Evolutionary conservation across 2,329 filamentous ascomycete species (phyloP), one percentile per base, ranked within the genome.

Genomic region (Peltaster fructicola): DNA sequence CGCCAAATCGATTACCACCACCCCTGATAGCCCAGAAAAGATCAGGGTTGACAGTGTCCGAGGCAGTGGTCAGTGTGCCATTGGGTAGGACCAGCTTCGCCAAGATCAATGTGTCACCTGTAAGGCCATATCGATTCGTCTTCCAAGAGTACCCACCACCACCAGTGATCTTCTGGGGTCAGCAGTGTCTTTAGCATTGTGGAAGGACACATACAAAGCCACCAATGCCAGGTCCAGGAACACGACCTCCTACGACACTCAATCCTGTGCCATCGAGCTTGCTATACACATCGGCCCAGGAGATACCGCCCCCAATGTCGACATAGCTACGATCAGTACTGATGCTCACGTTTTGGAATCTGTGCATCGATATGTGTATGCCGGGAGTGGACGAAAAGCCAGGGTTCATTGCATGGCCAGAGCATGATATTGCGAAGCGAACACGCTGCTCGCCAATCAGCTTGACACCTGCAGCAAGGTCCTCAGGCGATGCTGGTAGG

Each of bases 141-240:
- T 26, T 19, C 29, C 29, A 31, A 8, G 25, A 27, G 10, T 27
- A 31, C 7, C 29, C 29, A 13, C 29, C 29, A 6, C 30, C 30
- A 1, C 24, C 19, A n/a, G n/a, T n/a, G n/a, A n/a, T n/a, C n/a
- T n/a, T n/a, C n/a, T n/a, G n/a, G n/a, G n/a, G n/a, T n/a, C n/a
- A n/a, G n/a, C n/a, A n/a, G n/a, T n/a, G n/a, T n/a, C n/a, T n/a
- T n/a, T n/a, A n/a, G n/a, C n/a, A n/a, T n/a, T n/a, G n/a, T n/a
- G n/a, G n/a, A n/a, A n/a, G 17, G 17, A 18, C 17, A 18, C n/a
- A 7, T n/a, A 27, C 8, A 13, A 32, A 30, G 7, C 30, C 30
- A 8, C 30, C 30, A 6, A 32, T 19, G 5, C 30, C 30, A 10
- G 27, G 26, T n/a, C 30, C 30, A 6, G 26, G 24, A 8, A 32